A percentile compares a stretch with the other conserved stretches of the same genome.
phyloP scores from a whole-genome alignment of 1,284 basidiomycete species.

The Microbotryum scabiosae region DNA sequence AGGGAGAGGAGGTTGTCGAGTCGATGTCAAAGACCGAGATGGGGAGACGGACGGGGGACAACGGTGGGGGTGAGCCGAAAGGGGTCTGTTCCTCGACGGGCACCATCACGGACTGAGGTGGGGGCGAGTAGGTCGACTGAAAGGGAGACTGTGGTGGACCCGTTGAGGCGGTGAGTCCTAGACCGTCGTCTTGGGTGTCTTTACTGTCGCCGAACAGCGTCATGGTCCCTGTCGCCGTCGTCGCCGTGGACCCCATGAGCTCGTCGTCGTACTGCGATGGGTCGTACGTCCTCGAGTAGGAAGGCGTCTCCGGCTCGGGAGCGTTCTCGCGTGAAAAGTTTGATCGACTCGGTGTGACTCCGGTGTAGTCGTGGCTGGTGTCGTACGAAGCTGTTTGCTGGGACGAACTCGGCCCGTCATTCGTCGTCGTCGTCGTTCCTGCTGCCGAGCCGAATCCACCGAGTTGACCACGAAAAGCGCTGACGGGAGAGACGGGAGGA shows the following conservation, averaged over 20 bases:
- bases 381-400: neutral
- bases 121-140: neutral
- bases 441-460: neutral
- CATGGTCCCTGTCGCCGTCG: neutral
- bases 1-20: neutral
- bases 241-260: neutral
- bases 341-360: neutral
- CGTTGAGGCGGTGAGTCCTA: neutral
- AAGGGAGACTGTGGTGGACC: neutral
- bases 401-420: neutral
- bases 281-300: neutral
- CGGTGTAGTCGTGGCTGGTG: neutral
- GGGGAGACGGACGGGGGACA: conserved; percentile 8
- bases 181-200: neutral
- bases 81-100: conserved; percentile 11
- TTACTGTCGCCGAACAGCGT: neutral
- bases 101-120: no score
- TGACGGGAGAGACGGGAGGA: neutral
- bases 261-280: neutral
- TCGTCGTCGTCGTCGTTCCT: neutral
- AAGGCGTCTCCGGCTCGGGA: conserved; percentile 22
- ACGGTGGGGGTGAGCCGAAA: conserved; percentile 10
- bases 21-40: neutral
- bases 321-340: conserved; percentile 15
- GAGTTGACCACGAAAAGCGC: neutral